Evolutionary conservation across 441 rosid genomes (phyloP).

Genomic region (Theobroma grandiflorum): DNA sequence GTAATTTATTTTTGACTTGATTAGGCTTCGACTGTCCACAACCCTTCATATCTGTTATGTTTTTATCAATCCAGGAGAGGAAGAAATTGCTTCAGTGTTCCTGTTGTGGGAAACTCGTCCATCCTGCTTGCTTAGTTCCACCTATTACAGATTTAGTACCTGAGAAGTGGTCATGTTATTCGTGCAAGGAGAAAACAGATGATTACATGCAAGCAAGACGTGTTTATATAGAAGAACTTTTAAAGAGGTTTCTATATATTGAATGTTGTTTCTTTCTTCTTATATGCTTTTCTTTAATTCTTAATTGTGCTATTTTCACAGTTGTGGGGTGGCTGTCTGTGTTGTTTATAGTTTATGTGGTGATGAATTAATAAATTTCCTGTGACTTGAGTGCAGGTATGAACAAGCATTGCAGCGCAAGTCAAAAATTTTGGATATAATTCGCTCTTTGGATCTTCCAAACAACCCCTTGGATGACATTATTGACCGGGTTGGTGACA

Average conservation of each 20-base stretch:
- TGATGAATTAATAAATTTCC: conserved; percentile 28
- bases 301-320: conserved; percentile 10
- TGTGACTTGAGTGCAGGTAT: conserved; percentile 60
- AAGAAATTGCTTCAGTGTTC: conserved; percentile 95
- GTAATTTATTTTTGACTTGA: conserved; percentile 50
- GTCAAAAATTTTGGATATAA: conserved; percentile 85
- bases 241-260: conserved; percentile 64
- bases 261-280: conserved; percentile 23
- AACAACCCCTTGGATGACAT: conserved; percentile 99
- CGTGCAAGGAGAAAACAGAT: conserved; percentile 97
- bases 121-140: conserved; percentile 88
- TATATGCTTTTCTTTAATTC: background rate
- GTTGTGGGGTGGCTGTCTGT: background rate
- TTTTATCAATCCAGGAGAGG: conserved; percentile 71
- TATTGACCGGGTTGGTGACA: conserved; percentile 79
- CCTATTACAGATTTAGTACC: conserved; percentile 74
- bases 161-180: conserved; percentile 91
- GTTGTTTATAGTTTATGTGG: conserved; percentile 25
- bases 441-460: conserved; percentile 93
- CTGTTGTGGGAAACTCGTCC: conserved; percentile 91
- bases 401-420: conserved; percentile 90
- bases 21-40: conserved; percentile 31
- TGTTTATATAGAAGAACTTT: conserved; percentile 69
- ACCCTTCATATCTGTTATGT: conserved; percentile 31
- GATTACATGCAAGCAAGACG: conserved; percentile 84